phyloP scores from a whole-genome alignment of 345 rosid species.

The Populus deltoides region DNA sequence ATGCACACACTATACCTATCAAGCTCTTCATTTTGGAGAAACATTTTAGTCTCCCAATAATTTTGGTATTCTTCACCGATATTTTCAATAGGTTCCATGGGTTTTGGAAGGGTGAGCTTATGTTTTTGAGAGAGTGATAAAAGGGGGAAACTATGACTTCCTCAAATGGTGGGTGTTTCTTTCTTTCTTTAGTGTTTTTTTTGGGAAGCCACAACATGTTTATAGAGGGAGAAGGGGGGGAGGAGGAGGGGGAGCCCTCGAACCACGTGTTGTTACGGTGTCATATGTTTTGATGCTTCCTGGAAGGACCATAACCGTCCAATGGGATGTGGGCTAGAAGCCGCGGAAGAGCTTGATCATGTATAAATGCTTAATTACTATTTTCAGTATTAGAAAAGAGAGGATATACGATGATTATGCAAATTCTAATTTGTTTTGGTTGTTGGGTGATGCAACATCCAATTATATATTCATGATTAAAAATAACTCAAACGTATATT shows the following conservation, averaged over 20 bases:
- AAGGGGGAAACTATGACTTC: not conserved
- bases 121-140: not conserved
- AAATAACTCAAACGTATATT: too few species aligned
- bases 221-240: not conserved
- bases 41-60: slow-evolving; percentile 60
- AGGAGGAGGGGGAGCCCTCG: not conserved
- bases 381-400: too few species aligned
- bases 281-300: not conserved
- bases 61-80: slow-evolving; percentile 52
- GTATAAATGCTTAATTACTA: not conserved
- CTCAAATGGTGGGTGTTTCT: not conserved
- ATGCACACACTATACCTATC: slow-evolving; percentile 17
- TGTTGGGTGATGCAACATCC: not conserved
- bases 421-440: not conserved
- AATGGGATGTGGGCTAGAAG: not conserved
- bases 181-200: too few species aligned
- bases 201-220: not conserved
- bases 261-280: not conserved
- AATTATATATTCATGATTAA: not conserved
- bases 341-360: not conserved
- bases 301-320: not conserved
- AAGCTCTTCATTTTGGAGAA: slow-evolving; percentile 56
- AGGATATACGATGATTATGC: too few species aligned
- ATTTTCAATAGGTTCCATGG: slow-evolving; percentile 31
- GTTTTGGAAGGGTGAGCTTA: not conserved